phyloP scores from a whole-genome alignment of 768 basidiomycete species.

The Panellus pusillus region DNA sequence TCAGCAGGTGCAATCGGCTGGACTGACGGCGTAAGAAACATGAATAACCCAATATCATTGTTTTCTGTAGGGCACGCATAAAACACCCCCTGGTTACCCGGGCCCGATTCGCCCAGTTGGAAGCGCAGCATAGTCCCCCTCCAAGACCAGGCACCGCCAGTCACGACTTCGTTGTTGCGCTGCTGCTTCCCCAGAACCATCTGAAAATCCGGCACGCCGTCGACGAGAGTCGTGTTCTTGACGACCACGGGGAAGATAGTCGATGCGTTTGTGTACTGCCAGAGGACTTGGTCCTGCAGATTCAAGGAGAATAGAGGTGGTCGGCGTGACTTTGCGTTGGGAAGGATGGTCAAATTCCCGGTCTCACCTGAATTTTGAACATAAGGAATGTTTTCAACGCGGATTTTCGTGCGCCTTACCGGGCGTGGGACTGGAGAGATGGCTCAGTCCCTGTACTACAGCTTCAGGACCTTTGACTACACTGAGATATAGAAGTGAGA shows the following conservation, averaged over 20 bases:
- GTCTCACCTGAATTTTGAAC: conserved; percentile 36
- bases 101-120: conserved; percentile 35
- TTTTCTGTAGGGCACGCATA: conserved; percentile 40
- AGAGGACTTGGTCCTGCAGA: conserved; percentile 41
- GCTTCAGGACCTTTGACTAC: conserved; percentile 33
- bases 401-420: conserved; percentile 27
- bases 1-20: background rate
- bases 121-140: conserved; percentile 56
- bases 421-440: conserved; percentile 32
- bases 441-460: conserved; percentile 24
- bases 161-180: conserved; percentile 30
- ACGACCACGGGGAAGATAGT: conserved; percentile 56
- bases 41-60: conserved; percentile 45
- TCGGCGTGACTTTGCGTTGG: conserved; percentile 24
- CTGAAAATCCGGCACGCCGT: conserved; percentile 46
- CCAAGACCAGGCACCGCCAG: conserved; percentile 54
- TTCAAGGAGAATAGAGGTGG: conserved; percentile 57
- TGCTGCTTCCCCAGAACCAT: conserved; percentile 41
- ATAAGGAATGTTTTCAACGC: background rate
- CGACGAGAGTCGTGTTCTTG: conserved; percentile 46
- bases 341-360: conserved; percentile 48
- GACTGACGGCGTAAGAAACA: conserved; percentile 48
- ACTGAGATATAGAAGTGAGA: background rate
- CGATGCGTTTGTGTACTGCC: conserved; percentile 55
- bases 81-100: conserved; percentile 45